Evolutionary conservation across 2,329 filamentous ascomycete genomes (phyloP).

Genomic region (Volutella citrinella): DNA sequence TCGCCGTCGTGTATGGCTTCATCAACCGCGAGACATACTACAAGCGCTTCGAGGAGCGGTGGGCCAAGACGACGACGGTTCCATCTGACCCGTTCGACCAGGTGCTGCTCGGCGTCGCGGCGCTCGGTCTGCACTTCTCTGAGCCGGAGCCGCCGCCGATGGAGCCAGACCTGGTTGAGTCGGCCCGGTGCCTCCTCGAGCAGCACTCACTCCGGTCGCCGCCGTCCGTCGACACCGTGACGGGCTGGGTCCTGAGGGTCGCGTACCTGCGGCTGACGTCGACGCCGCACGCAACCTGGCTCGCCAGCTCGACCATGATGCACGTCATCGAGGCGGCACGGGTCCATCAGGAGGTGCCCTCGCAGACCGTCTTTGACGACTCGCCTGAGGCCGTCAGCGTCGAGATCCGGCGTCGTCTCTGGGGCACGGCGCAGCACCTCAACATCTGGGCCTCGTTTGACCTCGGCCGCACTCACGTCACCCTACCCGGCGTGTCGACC

Average conservation of each 20-base stretch:
- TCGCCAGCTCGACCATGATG: constrained; percentile 56
- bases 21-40: constrained; percentile 32
- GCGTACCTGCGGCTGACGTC: constrained; percentile 52
- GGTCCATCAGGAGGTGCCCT: constrained; percentile 38
- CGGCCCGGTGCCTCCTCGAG: constrained; percentile 45
- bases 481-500: constrained; percentile 42
- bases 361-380: constrained; percentile 23
- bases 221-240: constrained; percentile 38
- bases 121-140: constrained; percentile 51
- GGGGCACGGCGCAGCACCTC: constrained; percentile 53
- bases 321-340: constrained; percentile 55
- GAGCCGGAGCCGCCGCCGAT: constrained; percentile 35
- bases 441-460: constrained; percentile 61
- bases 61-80: no score
- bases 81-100: constrained; percentile 22
- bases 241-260: constrained; percentile 51
- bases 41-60: constrained; percentile 28
- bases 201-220: constrained; percentile 28
- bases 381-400: constrained; percentile 26
- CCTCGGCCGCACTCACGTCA: constrained; percentile 52
- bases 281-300: constrained; percentile 53
- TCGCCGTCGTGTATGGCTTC: constrained; percentile 53
- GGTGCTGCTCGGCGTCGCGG: constrained; percentile 53
- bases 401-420: constrained; percentile 40
- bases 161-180: constrained; percentile 45